Evolutionary conservation across 768 basidiomycete species (phyloP).

Genomic region (Tricholoma sp.): DNA sequence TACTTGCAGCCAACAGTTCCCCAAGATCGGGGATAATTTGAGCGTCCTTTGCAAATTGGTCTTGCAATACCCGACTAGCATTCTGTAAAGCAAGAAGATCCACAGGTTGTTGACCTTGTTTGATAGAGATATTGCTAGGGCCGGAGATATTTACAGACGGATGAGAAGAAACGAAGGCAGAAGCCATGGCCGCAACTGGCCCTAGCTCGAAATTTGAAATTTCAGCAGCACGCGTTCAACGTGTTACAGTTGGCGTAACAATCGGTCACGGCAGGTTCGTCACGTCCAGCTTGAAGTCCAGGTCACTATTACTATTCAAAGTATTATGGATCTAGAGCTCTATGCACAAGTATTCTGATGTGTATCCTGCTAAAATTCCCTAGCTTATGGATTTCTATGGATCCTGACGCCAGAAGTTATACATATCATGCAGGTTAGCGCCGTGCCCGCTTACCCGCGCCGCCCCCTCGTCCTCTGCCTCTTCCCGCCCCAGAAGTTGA

Average conservation of each 20-base stretch:
- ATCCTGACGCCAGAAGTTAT: too few relatives aligned
- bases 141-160: constrained; percentile 9
- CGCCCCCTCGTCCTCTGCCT: background rate
- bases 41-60: constrained; percentile 66
- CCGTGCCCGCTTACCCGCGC: constrained; percentile 3
- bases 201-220: background rate
- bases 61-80: constrained; percentile 63
- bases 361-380: too few relatives aligned
- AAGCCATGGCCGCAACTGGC: constrained; percentile 12
- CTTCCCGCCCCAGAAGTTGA: background rate
- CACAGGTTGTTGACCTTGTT: constrained; percentile 28
- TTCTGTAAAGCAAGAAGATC: constrained; percentile 60
- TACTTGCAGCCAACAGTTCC: constrained; percentile 60
- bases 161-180: constrained; percentile 15
- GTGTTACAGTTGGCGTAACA: background rate
- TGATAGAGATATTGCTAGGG: background rate
- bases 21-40: constrained; percentile 72
- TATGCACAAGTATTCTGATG: too few relatives aligned
- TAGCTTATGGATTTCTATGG: too few relatives aligned
- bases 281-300: too few relatives aligned
- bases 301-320: too few relatives aligned
- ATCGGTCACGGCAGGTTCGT: background rate
- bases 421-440: background rate
- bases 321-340: too few relatives aligned
- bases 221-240: background rate